Evolutionary conservation across 2,329 filamentous ascomycete species (phyloP).

Genomic region (Emericellopsis atlantica): DNA sequence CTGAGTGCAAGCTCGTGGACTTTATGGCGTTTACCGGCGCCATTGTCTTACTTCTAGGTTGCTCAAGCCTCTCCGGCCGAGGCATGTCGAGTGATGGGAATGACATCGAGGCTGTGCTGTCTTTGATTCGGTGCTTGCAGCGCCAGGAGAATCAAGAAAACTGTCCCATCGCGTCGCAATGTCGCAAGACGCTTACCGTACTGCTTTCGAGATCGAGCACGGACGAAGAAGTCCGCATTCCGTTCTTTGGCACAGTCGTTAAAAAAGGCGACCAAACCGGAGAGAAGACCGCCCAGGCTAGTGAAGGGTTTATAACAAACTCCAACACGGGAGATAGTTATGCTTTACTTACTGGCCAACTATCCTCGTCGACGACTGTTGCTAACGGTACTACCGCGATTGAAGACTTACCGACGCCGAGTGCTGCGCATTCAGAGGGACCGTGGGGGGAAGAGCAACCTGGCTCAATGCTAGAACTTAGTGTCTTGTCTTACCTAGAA

Average conservation of each 20-base stretch:
- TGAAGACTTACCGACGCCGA: slow-evolving; percentile 1
- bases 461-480: slow-evolving; percentile 2
- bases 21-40: slow-evolving; percentile 31
- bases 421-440: slow-evolving; percentile 3
- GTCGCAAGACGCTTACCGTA: neutral
- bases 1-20: slow-evolving; percentile 31
- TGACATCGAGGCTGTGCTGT: neutral
- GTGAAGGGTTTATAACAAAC: neutral
- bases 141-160: neutral
- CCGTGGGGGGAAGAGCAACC: slow-evolving; percentile 2
- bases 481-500: slow-evolving; percentile 2
- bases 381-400: slow-evolving; percentile 1
- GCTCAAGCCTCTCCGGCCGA: neutral
- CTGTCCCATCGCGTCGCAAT: neutral
- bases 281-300: neutral
- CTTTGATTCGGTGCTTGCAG: neutral
- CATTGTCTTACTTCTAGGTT: slow-evolving; percentile 25
- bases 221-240: neutral
- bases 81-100: neutral
- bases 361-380: neutral
- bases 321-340: neutral
- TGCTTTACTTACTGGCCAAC: neutral
- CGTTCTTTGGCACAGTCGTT: slow-evolving; percentile 1
- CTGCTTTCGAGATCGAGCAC: neutral
- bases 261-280: slow-evolving; percentile 4